These are phyloP conservation scores for Ophiostoma novo-ulmi DNA, from an alignment of 2,329 filamentous ascomycete genomes.

Conservation along the genomic window DNA sequence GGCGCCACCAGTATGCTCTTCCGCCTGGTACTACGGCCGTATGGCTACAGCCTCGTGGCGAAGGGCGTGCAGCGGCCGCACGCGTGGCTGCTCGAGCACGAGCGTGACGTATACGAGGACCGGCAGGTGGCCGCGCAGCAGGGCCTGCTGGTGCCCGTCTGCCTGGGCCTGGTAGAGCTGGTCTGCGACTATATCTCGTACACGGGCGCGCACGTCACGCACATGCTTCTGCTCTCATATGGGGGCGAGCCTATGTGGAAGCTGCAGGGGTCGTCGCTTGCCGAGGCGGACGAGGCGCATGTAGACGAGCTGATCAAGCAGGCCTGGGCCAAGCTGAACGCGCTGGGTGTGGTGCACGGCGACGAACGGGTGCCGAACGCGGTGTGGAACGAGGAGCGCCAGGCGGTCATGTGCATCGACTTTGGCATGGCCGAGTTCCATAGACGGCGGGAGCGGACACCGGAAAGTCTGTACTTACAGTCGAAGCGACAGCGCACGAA, in stretches of 20 bases:
- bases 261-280: not conserved
- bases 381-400: not conserved
- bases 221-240: slow-evolving; percentile 23
- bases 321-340: not conserved
- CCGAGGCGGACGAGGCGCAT: not conserved
- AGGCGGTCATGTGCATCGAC: slow-evolving; percentile 2
- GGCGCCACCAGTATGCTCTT: slow-evolving; percentile 20
- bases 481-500: too few relatives aligned
- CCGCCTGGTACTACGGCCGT: slow-evolving; percentile 17
- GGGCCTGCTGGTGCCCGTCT: slow-evolving; percentile 19
- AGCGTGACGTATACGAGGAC: not conserved
- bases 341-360: not conserved
- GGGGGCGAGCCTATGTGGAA: slow-evolving; percentile 16
- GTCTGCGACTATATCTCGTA: not conserved
- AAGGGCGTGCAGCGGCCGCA: slow-evolving; percentile 21
- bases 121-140: slow-evolving; percentile 12
- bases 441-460: too few relatives aligned
- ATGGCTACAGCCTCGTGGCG: slow-evolving; percentile 19
- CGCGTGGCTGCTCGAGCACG: slow-evolving; percentile 9
- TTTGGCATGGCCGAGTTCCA: not conserved
- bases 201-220: slow-evolving; percentile 12
- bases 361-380: not conserved
- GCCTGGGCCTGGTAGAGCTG: slow-evolving; percentile 12
- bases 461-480: too few relatives aligned
- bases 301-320: not conserved